Evolutionary conservation across 257 asterid genomes (phyloP).

Genomic region (Solanum peruvianum): DNA sequence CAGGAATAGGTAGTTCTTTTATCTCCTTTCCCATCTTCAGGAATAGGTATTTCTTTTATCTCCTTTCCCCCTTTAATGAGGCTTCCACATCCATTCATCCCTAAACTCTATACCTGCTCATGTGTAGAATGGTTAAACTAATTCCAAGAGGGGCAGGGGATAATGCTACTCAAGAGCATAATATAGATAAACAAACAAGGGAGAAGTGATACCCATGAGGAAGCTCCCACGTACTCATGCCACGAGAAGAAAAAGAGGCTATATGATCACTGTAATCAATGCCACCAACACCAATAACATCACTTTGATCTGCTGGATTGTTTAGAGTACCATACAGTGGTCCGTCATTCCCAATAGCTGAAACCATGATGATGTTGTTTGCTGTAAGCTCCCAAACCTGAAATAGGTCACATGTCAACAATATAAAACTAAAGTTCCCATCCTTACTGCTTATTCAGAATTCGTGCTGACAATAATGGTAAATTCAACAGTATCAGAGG

Average conservation of each 20-base stretch:
- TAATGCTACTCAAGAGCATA: neutral
- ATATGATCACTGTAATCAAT: conserved; percentile 96
- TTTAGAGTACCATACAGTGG: conserved; percentile 97
- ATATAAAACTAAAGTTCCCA: neutral
- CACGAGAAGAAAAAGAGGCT: conserved; percentile 99
- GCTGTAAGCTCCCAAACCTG: conserved; percentile 99
- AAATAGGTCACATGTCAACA: neutral
- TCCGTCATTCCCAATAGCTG: conserved; percentile 98
- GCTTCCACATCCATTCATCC: neutral
- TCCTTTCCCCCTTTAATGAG: neutral
- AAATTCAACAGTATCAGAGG: neutral
- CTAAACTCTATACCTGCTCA: neutral
- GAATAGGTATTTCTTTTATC: neutral
- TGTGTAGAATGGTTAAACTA: neutral
- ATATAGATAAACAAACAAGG: conserved; percentile 1
- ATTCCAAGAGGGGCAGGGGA: neutral
- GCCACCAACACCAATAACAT: conserved; percentile 99
- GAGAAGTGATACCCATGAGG: conserved; percentile 82
- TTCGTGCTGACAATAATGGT: neutral
- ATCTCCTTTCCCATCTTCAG: neutral
- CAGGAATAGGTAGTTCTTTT: neutral
- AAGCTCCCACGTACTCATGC: conserved; percentile 99
- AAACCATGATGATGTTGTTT: conserved; percentile 90
- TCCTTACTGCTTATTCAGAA: neutral
- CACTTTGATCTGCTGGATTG: conserved; percentile 99